Evolutionary conservation across 495 filamentous ascomycete genomes (phyloP).

Genomic region (Penicillium pancosmium): DNA sequence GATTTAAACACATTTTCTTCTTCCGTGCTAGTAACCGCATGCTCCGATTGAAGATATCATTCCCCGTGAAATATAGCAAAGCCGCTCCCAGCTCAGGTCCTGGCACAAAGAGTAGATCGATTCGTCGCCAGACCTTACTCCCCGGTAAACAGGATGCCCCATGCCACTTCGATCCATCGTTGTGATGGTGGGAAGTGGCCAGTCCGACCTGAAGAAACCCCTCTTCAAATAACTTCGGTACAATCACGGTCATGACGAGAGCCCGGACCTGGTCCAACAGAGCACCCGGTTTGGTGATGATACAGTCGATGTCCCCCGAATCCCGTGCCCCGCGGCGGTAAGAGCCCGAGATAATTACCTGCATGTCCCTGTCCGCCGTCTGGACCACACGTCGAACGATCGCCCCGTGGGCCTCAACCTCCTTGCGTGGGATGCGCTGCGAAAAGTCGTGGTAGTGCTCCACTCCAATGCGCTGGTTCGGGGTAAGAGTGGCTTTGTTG

Average conservation of each 20-base stretch:
- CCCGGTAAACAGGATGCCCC: constrained; percentile 74
- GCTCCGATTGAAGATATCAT: constrained; percentile 94
- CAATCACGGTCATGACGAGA: constrained; percentile 63
- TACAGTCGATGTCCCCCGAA: constrained; percentile 83
- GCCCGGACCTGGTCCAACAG: constrained; percentile 59
- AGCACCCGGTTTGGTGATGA: constrained; percentile 75
- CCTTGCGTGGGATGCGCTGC: constrained; percentile 76
- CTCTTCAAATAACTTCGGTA: constrained; percentile 59
- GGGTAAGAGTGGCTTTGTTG: constrained; percentile 64
- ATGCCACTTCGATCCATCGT: constrained; percentile 77
- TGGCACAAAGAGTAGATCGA: constrained; percentile 88
- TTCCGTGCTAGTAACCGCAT: constrained; percentile 80
- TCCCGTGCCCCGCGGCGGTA: constrained; percentile 77
- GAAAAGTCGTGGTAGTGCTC: constrained; percentile 83
- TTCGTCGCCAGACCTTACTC: constrained; percentile 68
- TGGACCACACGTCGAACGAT: constrained; percentile 66
- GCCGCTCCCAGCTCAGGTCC: constrained; percentile 82
- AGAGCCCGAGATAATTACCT: constrained; percentile 79
- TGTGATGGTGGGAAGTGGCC: constrained; percentile 40
- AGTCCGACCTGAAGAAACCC: constrained; percentile 64
- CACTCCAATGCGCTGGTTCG: constrained; percentile 77
- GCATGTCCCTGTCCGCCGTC: constrained; percentile 61
- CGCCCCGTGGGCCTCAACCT: constrained; percentile 71
- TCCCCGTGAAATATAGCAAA: constrained; percentile 93
- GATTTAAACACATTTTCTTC: constrained; percentile 86